Evolutionary conservation across 2,329 filamentous ascomycete species (phyloP), one percentile per base, ranked within the genome.

Genomic region (Metarhizium album): DNA sequence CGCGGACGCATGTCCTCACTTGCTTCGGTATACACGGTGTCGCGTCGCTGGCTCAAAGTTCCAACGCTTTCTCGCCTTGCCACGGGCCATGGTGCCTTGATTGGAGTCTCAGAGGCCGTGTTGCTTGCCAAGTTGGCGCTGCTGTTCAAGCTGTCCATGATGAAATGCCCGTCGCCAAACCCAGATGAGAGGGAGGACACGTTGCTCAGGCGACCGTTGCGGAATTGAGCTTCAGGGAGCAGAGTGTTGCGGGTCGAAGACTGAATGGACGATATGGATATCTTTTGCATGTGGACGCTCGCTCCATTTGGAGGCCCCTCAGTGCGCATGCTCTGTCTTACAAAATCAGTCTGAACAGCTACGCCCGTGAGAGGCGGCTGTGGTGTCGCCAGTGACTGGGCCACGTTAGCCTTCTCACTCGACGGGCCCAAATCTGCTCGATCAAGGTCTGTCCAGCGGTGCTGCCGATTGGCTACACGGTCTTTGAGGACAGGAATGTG

Each of bases 141-240:
- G 18, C 46, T 40, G n/a, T 45, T 51, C 20, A 46, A 20, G 3
- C 23, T 33, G 22, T 42, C n/a, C 1, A 76, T 62, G 31, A 79
- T 71, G 27, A 82, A 78, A 43, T 82, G 76, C 23, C 74, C 78
- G 57, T 84, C 80, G 18, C 80, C 80, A 54, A 83, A 83, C 6
- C 80, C 80, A 0, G 81, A 84, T 0, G 80, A 83, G 3, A 84
- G 67, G 0, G 80, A 83, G 0, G 80, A 83, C 31, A 81, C 58
- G 46, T 74, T 73, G 53, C 75, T 80, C 3, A 65, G 60, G 7
- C 72, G 69, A 5, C 33, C 7, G 31, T 72, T 70, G 2, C 63
- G 31, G 20, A 42, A 42, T 37, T 58, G 61, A 14, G 54, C 53
- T 27, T 58, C 54, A 8, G 53, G 46, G 2, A 46, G 54, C 16